Percentiles rank a stretch among this genome's conserved stretches.
These are phyloP conservation scores for Aspergillus saccharolyticus DNA, from an alignment of 495 filamentous ascomycete genomes.

Conservation along the genomic window DNA sequence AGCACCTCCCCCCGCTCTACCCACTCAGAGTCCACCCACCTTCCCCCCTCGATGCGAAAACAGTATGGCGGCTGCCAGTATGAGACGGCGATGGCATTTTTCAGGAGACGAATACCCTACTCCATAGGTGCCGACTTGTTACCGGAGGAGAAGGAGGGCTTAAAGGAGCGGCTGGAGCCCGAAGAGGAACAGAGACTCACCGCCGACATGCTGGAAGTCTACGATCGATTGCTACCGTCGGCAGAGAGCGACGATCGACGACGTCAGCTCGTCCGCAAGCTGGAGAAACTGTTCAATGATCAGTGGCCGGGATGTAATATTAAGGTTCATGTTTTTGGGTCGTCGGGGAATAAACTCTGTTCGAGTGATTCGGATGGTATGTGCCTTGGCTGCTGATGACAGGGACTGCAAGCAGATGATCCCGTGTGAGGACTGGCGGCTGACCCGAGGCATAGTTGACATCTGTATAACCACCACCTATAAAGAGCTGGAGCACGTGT, in stretches of 20 bases:
- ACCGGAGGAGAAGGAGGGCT: slow-evolving; percentile 57
- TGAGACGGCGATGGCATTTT: slow-evolving; percentile 70
- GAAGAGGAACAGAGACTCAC: slow-evolving; percentile 75
- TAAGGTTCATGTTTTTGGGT: slow-evolving; percentile 89
- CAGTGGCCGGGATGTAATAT: slow-evolving; percentile 91
- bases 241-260: slow-evolving; percentile 71
- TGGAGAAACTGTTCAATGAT: slow-evolving; percentile 78
- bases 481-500: slow-evolving; percentile 80
- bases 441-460: slow-evolving; percentile 61
- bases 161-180: slow-evolving; percentile 62
- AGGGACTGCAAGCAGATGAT: neutral
- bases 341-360: slow-evolving; percentile 90
- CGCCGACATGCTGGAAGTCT: slow-evolving; percentile 75
- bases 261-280: slow-evolving; percentile 70
- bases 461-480: slow-evolving; percentile 92
- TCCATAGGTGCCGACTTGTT: slow-evolving; percentile 71
- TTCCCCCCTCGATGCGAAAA: slow-evolving; percentile 60
- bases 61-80: slow-evolving; percentile 66
- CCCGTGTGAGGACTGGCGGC: neutral
- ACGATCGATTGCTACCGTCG: slow-evolving; percentile 78
- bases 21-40: slow-evolving; percentile 78
- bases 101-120: slow-evolving; percentile 85
- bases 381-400: slow-evolving; percentile 22
- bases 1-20: slow-evolving; percentile 87
- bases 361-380: slow-evolving; percentile 95